phyloP scores from a whole-genome alignment of 257 asterid species.

The Echium plantagineum region DNA sequence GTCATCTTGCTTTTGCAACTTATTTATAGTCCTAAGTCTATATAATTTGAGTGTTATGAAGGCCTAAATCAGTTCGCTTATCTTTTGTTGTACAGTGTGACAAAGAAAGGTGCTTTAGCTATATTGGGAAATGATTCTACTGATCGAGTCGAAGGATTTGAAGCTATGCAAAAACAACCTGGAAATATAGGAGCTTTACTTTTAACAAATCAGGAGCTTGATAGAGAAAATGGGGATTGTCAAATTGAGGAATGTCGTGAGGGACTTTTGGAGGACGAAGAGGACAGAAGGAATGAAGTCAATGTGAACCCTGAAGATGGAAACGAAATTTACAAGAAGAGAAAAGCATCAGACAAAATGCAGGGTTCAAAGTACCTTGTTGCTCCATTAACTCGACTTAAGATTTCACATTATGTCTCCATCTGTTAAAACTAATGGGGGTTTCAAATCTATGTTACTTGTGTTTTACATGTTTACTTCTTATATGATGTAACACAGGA shows the following conservation, averaged over 20 bases:
- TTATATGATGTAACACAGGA: slow-evolving; percentile 22
- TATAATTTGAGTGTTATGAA: slow-evolving; percentile 14
- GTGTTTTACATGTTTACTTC: slow-evolving; percentile 4
- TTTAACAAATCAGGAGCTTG: slow-evolving; percentile 70
- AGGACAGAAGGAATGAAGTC: slow-evolving; percentile 14
- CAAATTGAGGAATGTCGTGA: slow-evolving; percentile 37
- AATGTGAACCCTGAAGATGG: slow-evolving; percentile 15
- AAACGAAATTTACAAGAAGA: slow-evolving; percentile 35
- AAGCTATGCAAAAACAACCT: slow-evolving; percentile 37
- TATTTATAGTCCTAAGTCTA: slow-evolving; percentile 5
- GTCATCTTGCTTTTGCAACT: neutral
- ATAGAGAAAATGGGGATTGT: slow-evolving; percentile 49
- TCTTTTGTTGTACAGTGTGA: slow-evolving; percentile 27
- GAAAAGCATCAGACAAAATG: slow-evolving; percentile 57
- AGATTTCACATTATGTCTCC: neutral
- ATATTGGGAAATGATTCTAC: slow-evolving; percentile 36
- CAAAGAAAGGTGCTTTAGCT: slow-evolving; percentile 35
- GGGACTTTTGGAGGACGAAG: slow-evolving; percentile 18
- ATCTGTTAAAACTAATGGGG: slow-evolving; percentile 3
- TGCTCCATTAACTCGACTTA: neutral
- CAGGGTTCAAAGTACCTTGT: slow-evolving; percentile 45
- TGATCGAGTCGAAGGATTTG: slow-evolving; percentile 25
- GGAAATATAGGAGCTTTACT: slow-evolving; percentile 34
- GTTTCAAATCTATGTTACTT: neutral
- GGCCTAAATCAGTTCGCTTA: neutral